Evolutionary conservation across 139 green algal genomes (phyloP).

Genomic region (Limnomonas spitsbergensis): DNA sequence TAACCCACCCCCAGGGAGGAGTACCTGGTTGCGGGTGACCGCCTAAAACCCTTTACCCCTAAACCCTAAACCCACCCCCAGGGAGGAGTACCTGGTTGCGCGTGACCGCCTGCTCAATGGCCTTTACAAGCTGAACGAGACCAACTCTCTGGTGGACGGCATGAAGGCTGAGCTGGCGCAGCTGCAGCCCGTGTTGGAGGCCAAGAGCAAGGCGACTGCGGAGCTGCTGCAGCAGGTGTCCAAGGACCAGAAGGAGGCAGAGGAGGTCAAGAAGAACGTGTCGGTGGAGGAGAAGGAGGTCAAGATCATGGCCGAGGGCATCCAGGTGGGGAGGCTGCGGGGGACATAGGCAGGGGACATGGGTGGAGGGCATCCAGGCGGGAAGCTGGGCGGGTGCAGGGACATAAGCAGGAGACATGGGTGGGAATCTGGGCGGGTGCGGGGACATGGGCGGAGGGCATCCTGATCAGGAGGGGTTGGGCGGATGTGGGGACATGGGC

Average conservation of each 20-base stretch:
- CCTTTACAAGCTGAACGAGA: slow-evolving; percentile 79
- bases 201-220: slow-evolving; percentile 64
- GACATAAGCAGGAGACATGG: too few relatives aligned
- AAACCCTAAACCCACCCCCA: too few relatives aligned
- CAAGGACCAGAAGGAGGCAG: slow-evolving; percentile 68
- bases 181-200: slow-evolving; percentile 73
- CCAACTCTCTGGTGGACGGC: slow-evolving; percentile 69
- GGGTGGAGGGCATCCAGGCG: not conserved
- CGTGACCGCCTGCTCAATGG: slow-evolving; percentile 74
- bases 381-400: too few relatives aligned
- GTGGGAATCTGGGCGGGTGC: too few relatives aligned
- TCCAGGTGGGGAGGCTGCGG: slow-evolving; percentile 28
- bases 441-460: too few relatives aligned
- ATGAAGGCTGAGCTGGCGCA: slow-evolving; percentile 75
- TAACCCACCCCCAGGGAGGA: slow-evolving; percentile 47
- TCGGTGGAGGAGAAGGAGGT: slow-evolving; percentile 68
- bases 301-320: slow-evolving; percentile 59
- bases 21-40: slow-evolving; percentile 31
- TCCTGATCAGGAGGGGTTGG: too few relatives aligned
- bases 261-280: slow-evolving; percentile 68
- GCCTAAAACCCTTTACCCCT: too few relatives aligned
- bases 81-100: slow-evolving; percentile 44
- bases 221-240: slow-evolving; percentile 65
- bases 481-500: too few relatives aligned
- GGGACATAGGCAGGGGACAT: not conserved